Percentiles rank a stretch among this genome's conserved stretches.
Conservation (phyloP, 768 basidiomycete species). For the Rubroboletus satanas region DNA sequence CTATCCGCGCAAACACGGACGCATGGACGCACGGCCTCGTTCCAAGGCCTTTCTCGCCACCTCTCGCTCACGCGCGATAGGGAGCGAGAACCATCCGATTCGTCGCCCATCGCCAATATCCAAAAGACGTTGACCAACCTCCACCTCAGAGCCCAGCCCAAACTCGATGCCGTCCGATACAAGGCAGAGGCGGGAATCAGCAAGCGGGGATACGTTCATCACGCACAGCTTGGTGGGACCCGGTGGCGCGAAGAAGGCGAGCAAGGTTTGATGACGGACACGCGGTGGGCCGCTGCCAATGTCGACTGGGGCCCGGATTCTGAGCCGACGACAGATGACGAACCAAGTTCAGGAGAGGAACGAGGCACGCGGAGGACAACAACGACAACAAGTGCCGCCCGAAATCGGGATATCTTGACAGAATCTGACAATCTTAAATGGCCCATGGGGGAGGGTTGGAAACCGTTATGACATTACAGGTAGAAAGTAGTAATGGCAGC, state of each 20-base stretch:
- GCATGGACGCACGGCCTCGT: conserved; percentile 19
- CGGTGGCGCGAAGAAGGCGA: conserved; percentile 35
- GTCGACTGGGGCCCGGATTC: conserved; percentile 20
- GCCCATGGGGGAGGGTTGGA: conserved; percentile 58
- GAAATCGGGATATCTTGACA: conserved; percentile 16
- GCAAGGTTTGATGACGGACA: conserved; percentile 37
- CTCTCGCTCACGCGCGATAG: conserved; percentile 33
- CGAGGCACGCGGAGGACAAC: not conserved
- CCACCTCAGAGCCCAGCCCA: conserved; percentile 44
- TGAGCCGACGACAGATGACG: conserved; percentile 26
- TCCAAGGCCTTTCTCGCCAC: conserved; percentile 35
- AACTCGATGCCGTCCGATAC: conserved; percentile 59
- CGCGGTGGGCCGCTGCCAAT: conserved; percentile 30
- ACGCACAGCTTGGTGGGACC: conserved; percentile 23
- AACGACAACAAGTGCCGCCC: not conserved
- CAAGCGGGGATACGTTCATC: conserved; percentile 53
- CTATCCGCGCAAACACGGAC: conserved; percentile 9
- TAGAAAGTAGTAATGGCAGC: not conserved
- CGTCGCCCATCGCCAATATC: conserved; percentile 37
- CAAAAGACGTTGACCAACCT: conserved; percentile 42
- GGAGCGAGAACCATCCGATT: conserved; percentile 18
- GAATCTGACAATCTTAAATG: conserved; percentile 53
- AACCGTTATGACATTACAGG: conserved; percentile 31
- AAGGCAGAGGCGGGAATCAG: conserved; percentile 71
- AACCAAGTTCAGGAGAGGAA: conserved; percentile 20